These are phyloP conservation scores for Boletellus ananas DNA, from an alignment of 768 basidiomycete species.

Conservation along the genomic window DNA sequence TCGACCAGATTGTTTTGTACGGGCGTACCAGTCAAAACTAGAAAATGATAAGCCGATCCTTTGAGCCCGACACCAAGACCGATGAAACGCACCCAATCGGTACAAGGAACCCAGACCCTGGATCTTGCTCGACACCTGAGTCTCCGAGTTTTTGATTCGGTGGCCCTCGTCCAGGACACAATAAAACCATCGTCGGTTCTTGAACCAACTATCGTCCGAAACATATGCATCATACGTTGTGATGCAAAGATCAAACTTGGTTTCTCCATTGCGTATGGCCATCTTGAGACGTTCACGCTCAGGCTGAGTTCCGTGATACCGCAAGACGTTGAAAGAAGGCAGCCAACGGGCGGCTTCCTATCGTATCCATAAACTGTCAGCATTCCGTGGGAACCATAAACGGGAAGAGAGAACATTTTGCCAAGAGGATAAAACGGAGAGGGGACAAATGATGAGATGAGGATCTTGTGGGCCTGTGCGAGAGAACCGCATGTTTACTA, in stretches of 20 bases:
- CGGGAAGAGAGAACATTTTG: constrained; percentile 36
- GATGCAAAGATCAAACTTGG: constrained; percentile 47
- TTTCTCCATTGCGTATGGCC: constrained; percentile 34
- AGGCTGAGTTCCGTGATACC: constrained; percentile 55
- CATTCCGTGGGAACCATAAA: background rate
- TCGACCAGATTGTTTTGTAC: constrained; percentile 64
- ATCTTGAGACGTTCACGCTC: constrained; percentile 57
- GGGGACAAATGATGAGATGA: constrained; percentile 70
- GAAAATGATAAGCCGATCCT: background rate
- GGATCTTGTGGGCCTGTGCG: constrained; percentile 44
- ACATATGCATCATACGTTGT: constrained; percentile 69
- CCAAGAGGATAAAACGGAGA: constrained; percentile 64
- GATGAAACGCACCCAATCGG: constrained; percentile 44
- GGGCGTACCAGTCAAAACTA: constrained; percentile 71
- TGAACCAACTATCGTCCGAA: constrained; percentile 58
- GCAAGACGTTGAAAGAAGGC: constrained; percentile 48
- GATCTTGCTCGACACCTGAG: constrained; percentile 48
- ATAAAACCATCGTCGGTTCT: constrained; percentile 52
- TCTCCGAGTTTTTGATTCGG: constrained; percentile 66
- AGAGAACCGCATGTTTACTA: background rate
- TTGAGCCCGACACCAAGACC: background rate
- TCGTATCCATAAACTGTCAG: constrained; percentile 1
- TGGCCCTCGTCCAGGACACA: constrained; percentile 67
- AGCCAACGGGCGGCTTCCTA: constrained; percentile 55
- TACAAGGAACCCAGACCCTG: constrained; percentile 54